Conservation (phyloP, 2,329 filamentous ascomycete genomes). For the Calonectria henricotiae region DNA sequence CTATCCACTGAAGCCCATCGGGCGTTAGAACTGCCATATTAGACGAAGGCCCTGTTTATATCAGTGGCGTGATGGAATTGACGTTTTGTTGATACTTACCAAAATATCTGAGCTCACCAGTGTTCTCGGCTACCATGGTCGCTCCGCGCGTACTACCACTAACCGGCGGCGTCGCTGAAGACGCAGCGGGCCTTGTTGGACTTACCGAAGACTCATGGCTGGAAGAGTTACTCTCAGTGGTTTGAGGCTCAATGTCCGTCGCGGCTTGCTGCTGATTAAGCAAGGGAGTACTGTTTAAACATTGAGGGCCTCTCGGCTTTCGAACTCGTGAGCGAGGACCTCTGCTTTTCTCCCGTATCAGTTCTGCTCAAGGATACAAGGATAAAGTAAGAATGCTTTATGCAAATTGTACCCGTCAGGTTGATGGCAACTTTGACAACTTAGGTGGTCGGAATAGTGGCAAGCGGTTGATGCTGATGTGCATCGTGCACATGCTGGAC, state of each 20-base stretch:
- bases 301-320: slow-evolving; percentile 14
- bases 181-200: neutral
- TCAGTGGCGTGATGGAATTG: neutral
- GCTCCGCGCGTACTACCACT: slow-evolving; percentile 14
- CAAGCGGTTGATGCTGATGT: neutral
- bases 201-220: neutral
- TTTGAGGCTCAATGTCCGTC: neutral
- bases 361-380: neutral
- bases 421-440: neutral
- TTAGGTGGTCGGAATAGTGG: slow-evolving; percentile 27
- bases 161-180: neutral
- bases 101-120: slow-evolving; percentile 31
- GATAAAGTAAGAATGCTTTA: neutral
- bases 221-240: neutral
- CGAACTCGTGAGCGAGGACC: slow-evolving; percentile 7
- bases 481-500: slow-evolving; percentile 22
- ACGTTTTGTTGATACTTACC: neutral
- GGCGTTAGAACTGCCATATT: slow-evolving; percentile 27
- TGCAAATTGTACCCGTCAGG: neutral
- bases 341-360: neutral
- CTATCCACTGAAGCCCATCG: slow-evolving; percentile 28
- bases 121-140: slow-evolving; percentile 31
- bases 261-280: neutral
- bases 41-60: slow-evolving; percentile 21
- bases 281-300: neutral